Percentiles rank a stretch among this genome's conserved stretches.
Evolutionary conservation across 208 protist genomes (phyloP).

Genomic region (Leishmania aethiopica): DNA sequence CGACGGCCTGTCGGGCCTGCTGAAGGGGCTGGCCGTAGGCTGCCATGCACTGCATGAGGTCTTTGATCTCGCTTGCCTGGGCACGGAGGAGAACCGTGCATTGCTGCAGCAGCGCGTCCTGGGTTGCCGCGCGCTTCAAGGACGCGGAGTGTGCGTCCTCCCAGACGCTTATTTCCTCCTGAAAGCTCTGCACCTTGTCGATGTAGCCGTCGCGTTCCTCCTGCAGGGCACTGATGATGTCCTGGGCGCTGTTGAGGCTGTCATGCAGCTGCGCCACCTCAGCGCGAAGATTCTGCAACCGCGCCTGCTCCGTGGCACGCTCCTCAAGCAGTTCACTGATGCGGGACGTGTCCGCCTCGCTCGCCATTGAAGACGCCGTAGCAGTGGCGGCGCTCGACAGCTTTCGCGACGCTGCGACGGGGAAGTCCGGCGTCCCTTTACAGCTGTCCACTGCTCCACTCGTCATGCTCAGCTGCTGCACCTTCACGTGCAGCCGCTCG

Average conservation of each 20-base stretch:
- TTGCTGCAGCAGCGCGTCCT: constrained; percentile 35
- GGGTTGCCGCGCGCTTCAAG: constrained; percentile 32
- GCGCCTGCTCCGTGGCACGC: constrained; percentile 40
- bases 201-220: constrained; percentile 52
- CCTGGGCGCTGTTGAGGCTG: constrained; percentile 37
- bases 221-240: constrained; percentile 40
- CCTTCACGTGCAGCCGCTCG: constrained; percentile 36
- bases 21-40: constrained; percentile 18
- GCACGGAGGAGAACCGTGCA: constrained; percentile 27
- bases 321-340: constrained; percentile 48
- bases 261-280: constrained; percentile 56
- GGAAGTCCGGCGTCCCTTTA: neutral
- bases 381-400: constrained; percentile 17
- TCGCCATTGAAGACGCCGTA: constrained; percentile 1
- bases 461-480: constrained; percentile 23
- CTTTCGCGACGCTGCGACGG: constrained; percentile 12
- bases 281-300: constrained; percentile 35
- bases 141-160: constrained; percentile 54
- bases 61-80: constrained; percentile 36
- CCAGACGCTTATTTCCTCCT: constrained; percentile 75
- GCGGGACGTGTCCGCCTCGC: constrained; percentile 1
- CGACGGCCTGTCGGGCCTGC: constrained; percentile 18
- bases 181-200: constrained; percentile 25
- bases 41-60: constrained; percentile 42
- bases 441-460: neutral